Percentiles rank a stretch among this genome's conserved stretches.
Conservation (phyloP, 139 green algal species). For the Mesostigma viride region DNA sequence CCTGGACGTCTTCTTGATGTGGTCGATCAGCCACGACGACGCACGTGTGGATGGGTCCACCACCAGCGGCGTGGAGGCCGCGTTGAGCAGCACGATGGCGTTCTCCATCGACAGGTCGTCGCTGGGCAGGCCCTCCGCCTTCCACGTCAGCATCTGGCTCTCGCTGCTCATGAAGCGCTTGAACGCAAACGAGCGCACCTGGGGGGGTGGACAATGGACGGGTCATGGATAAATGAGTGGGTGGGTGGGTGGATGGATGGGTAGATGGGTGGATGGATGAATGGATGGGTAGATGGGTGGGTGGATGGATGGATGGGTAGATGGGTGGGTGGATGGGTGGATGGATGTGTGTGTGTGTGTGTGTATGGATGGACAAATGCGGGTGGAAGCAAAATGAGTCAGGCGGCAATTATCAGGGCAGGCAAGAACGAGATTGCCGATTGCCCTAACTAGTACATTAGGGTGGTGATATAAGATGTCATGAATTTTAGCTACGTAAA, state of each 20-base stretch:
- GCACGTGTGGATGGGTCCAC: conserved; percentile 59
- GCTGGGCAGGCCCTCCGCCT: conserved; percentile 51
- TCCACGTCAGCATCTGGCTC: conserved; percentile 64
- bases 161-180: conserved; percentile 53
- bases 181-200: conserved; percentile 45
- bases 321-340: too few species aligned
- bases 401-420: too few species aligned
- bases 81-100: conserved; percentile 48
- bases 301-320: too few species aligned
- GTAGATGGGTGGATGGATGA: too few species aligned
- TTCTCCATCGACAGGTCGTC: conserved; percentile 61
- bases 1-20: too few species aligned
- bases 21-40: conserved; percentile 47
- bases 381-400: neutral
- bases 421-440: neutral
- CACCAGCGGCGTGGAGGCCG: conserved; percentile 44
- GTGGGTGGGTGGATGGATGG: too few species aligned
- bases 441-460: neutral
- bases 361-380: too few species aligned
- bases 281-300: too few species aligned
- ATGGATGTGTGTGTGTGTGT: too few species aligned
- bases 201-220: too few species aligned
- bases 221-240: too few species aligned
- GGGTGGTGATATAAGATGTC: neutral
- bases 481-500: neutral